Evolutionary conservation across 306 rosid species (phyloP).

Genomic region (Mucuna pruriens): DNA sequence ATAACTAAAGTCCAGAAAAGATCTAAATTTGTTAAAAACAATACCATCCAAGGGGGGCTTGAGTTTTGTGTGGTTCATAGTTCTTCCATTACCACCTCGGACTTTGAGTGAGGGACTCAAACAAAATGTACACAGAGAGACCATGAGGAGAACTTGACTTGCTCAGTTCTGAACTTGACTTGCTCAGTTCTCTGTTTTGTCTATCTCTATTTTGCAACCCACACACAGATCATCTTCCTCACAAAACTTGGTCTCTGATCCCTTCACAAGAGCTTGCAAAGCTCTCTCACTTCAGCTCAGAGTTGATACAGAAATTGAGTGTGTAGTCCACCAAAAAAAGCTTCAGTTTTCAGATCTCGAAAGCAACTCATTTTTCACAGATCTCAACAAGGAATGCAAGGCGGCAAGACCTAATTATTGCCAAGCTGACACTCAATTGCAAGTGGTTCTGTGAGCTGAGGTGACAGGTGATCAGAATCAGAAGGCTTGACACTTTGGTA

Average conservation of each 20-base stretch:
- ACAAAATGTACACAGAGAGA: background rate
- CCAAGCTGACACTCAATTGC: background rate
- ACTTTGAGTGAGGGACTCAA: background rate
- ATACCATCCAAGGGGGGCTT: background rate
- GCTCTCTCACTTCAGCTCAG: slow-evolving; percentile 15
- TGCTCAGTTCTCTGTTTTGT: background rate
- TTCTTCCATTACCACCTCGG: background rate
- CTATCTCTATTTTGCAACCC: no score
- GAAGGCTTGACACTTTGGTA: background rate
- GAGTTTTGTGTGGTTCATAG: background rate
- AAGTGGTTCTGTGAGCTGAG: slow-evolving; percentile 24
- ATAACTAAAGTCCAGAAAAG: background rate
- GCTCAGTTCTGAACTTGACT: background rate
- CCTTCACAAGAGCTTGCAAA: background rate
- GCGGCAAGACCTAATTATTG: background rate
- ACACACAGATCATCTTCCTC: background rate
- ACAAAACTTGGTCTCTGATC: background rate
- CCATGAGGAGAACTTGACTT: background rate
- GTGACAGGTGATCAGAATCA: background rate
- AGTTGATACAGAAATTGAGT: background rate
- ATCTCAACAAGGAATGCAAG: slow-evolving; percentile 16
- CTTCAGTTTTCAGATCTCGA: slow-evolving; percentile 7
- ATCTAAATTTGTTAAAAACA: background rate
- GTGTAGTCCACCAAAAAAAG: background rate
- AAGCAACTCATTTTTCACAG: slow-evolving; percentile 20